Base-by-base conservation (phyloP, 129 eudicot species). In the Centrapalus pauciflorus region DNA sequence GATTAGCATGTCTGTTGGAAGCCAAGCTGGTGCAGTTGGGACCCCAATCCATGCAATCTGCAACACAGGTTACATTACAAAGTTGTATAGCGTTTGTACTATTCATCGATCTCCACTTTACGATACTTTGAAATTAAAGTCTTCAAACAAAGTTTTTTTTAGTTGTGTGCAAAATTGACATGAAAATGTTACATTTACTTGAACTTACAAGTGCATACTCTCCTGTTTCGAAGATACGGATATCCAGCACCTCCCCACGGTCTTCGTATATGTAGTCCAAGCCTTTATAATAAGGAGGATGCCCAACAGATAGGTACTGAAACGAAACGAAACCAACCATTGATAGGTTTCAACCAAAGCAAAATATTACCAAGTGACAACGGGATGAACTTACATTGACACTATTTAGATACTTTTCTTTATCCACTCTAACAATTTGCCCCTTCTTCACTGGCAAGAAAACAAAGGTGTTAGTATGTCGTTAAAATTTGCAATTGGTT, bases 11-110 rank as follows among this genome's bases (percentile, higher is more conserved):
- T 92, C 95, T 11, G 95, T 92, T 51, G 98, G 96, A 63, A 92
- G 90, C 98, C 98, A 92, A 83, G 98, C 96, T 75, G 98, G 98
- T 41, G 98, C 94, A 21, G 96, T 92, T 40, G 98, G 96, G 59
- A 92, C 71, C 63, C 98, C 98, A 51, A 92, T 83, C 98, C 98
- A 92, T 69, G 88, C 90, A 79, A 88, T 85, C 96, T 92, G 82
- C 46, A 76, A 40, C 52, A 27, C 55, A 59, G 45, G 45, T 21
- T 61, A 49, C 11, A 24, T 9, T 2, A 3, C 40, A 19, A 41
- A 35, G 11, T 6, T 10, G 4, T 38, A 21, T n/a, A 58, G 17
- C 7, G 29, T 61, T 34, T n/a, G n/a, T n/a, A n/a, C n/a, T n/a
- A n/a, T n/a, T n/a, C n/a, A n/a, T n/a, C n/a, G n/a, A n/a, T n/a